Percentiles rank a stretch among this genome's conserved stretches.
Conservation (phyloP, 1,284 basidiomycete genomes). For the Erythrobasidium hasegawianum region DNA sequence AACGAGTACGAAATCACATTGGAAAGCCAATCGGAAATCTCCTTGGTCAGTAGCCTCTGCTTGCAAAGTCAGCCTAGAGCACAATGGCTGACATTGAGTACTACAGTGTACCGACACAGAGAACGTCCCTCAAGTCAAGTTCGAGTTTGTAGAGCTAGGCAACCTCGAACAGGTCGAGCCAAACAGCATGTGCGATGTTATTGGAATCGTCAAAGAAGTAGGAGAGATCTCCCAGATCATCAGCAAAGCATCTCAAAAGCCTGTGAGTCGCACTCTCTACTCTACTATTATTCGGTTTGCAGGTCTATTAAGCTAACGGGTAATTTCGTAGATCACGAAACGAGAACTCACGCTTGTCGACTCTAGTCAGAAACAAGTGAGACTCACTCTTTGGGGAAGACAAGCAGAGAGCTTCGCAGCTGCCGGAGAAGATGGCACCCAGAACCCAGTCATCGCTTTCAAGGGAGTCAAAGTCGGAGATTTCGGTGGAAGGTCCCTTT, state of each 20-base stretch:
- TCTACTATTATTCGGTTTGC: neutral
- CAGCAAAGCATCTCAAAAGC: constrained; percentile 66
- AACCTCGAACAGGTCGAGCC: constrained; percentile 64
- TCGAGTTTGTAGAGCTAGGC: constrained; percentile 70
- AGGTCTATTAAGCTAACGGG: neutral
- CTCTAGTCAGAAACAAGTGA: constrained; percentile 70
- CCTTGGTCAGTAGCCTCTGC: constrained; percentile 52
- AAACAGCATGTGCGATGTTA: constrained; percentile 71
- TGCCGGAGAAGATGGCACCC: constrained; percentile 45
- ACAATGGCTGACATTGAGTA: too few species aligned
- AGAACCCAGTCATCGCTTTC: constrained; percentile 76
- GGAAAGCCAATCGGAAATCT: constrained; percentile 76
- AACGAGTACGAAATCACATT: constrained; percentile 94
- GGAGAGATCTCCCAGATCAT: constrained; percentile 65
- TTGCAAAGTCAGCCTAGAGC: too few species aligned
- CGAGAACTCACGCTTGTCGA: constrained; percentile 87
- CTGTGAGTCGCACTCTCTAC: constrained; percentile 55
- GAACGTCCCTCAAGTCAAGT: constrained; percentile 74
- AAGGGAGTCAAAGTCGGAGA: constrained; percentile 94
- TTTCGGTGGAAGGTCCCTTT: constrained; percentile 83
- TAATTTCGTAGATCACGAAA: constrained; percentile 63
- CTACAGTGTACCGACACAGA: constrained; percentile 64
- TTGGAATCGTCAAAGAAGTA: constrained; percentile 78
- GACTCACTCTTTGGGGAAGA: constrained; percentile 93
- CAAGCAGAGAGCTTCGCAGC: constrained; percentile 76